Conservation (phyloP, 768 basidiomycete genomes). For the Pleurotus tuber-regium region DNA sequence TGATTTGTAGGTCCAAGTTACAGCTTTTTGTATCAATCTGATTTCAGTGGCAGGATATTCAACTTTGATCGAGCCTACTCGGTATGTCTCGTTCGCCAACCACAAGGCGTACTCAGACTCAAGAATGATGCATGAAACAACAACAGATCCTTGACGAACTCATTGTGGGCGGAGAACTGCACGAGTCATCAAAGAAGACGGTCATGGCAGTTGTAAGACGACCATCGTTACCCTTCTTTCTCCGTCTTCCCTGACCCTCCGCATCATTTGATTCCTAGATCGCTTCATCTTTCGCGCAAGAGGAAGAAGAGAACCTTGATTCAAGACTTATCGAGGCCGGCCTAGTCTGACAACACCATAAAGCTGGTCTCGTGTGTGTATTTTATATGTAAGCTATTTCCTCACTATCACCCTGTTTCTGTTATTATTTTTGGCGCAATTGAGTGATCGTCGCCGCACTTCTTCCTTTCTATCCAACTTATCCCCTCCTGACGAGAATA, state of each 20-base stretch:
- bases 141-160: conserved; percentile 90
- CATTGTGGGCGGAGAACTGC: conserved; percentile 89
- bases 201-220: conserved; percentile 56
- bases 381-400: background rate
- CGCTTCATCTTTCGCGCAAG: background rate
- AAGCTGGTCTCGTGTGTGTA: too few relatives aligned
- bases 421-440: too few relatives aligned
- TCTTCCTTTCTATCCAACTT: too few relatives aligned
- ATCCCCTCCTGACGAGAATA: too few relatives aligned
- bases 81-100: conserved; percentile 35
- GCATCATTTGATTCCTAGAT: conserved; percentile 24
- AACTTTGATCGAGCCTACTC: conserved; percentile 97
- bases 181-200: conserved; percentile 85
- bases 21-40: background rate
- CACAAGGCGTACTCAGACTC: background rate
- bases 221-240: background rate
- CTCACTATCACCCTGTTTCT: background rate
- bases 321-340: conserved; percentile 1
- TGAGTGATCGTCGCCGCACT: too few relatives aligned
- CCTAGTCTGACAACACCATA: background rate
- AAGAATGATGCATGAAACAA: too few relatives aligned
- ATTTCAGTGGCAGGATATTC: conserved; percentile 67
- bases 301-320: conserved; percentile 1
- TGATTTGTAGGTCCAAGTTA: conserved; percentile 63
- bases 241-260: conserved; percentile 19